These are phyloP conservation scores for Trichoderma sp. DNA, from an alignment of 2,329 filamentous ascomycete species.

Conservation along the genomic window DNA sequence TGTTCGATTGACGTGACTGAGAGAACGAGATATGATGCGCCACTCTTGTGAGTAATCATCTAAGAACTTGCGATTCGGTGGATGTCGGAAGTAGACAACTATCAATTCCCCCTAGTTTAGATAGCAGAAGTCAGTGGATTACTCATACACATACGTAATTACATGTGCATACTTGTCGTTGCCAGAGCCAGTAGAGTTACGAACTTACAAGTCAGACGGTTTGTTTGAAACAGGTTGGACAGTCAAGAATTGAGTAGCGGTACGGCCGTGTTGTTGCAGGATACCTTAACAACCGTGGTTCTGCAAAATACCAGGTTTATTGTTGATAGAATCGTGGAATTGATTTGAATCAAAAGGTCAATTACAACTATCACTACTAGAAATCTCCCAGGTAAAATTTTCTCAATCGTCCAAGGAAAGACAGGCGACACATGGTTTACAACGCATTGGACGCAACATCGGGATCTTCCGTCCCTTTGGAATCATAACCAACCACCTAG, in stretches of 20 bases:
- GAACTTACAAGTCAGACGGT: not conserved
- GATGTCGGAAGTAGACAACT: not conserved
- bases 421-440: not conserved
- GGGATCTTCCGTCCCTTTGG: not conserved
- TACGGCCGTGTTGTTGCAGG: not conserved
- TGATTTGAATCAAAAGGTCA: not conserved
- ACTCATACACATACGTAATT: not conserved
- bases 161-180: not conserved
- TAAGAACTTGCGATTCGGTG: not conserved
- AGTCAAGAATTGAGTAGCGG: not conserved
- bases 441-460: not conserved
- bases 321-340: no score
- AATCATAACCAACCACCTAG: not conserved
- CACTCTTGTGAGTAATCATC: not conserved
- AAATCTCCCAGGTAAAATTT: not conserved
- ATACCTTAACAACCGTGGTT: not conserved
- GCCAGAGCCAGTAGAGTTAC: not conserved
- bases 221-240: not conserved
- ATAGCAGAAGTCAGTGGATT: not conserved
- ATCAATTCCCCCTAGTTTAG: not conserved
- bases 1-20: not conserved
- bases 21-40: not conserved
- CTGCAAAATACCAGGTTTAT: not conserved
- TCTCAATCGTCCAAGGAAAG: not conserved
- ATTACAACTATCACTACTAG: not conserved